phyloP scores from a whole-genome alignment of 805 yeast genomes.

The Brettanomyces sp. region DNA sequence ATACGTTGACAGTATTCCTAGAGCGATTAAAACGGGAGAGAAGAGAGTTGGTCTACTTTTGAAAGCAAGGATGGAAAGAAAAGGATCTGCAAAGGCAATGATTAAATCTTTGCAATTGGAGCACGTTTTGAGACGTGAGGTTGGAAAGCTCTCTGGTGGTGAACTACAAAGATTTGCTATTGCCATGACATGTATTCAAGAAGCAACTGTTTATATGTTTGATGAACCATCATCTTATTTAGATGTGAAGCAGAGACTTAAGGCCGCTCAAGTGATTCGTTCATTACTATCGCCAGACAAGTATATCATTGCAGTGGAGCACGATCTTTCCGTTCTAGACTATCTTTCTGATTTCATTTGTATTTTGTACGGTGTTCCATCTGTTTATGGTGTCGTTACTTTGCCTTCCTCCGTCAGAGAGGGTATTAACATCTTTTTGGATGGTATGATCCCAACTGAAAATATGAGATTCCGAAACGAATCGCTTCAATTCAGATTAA shows the following conservation, averaged over 20 bases:
- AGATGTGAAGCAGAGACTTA: conserved; percentile 97
- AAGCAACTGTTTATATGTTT: conserved; percentile 95
- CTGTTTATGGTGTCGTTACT: conserved; percentile 97
- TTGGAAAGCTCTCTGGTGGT: conserved; percentile 90
- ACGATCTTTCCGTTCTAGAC: conserved; percentile 95
- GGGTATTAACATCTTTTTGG: conserved; percentile 97
- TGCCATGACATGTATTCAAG: conserved; percentile 93
- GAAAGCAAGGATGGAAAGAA: conserved; percentile 68
- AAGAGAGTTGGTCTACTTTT: conserved; percentile 80
- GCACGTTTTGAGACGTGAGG: conserved; percentile 77
- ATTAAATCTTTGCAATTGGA: conserved; percentile 65
- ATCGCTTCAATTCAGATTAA: conserved; percentile 84
- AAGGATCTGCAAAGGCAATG: conserved; percentile 47
- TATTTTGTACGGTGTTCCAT: conserved; percentile 94
- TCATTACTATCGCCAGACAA: conserved; percentile 65
- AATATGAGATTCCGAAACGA: conserved; percentile 96
- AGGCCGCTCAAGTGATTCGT: conserved; percentile 92
- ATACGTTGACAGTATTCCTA: conserved; percentile 94
- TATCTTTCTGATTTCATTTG: conserved; percentile 94
- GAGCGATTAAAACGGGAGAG: conserved; percentile 87
- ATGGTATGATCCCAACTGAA: conserved; percentile 96
- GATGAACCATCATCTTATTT: conserved; percentile 98
- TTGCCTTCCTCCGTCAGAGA: conserved; percentile 95
- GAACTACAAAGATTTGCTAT: conserved; percentile 97
- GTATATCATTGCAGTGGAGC: conserved; percentile 95